Evolutionary conservation across 2,329 filamentous ascomycete species (phyloP), one percentile per base, ranked within the genome.

Genomic region (Aspergillus sp.): DNA sequence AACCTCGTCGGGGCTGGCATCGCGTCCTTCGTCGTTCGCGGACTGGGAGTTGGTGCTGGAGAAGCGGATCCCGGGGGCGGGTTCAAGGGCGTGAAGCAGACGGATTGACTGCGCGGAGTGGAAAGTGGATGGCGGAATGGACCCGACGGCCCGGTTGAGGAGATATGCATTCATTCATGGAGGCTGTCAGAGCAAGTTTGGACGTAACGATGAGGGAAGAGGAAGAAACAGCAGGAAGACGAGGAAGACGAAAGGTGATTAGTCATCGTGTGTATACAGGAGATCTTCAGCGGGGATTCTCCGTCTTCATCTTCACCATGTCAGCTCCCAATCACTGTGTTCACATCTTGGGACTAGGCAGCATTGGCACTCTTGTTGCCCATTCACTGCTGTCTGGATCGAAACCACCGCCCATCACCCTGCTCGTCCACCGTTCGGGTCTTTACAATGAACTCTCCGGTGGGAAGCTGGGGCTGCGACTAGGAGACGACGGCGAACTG

Each of bases 111-210:
- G 83, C 17, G 85, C 82, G 63, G 84, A 81, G 66, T 87, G 83
- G 65, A 96, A 85, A 47, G 81, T 80, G 65, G 84, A 82, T 49
- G 86, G 84, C 63, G 80, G 77, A 59, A 91, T 75, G 68, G 83
- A 83, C 76, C 91, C 90, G 61, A 87, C 81, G 72, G 89, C 87
- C 77, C 91, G 87, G 72, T 90, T 86, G 74, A 95, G 81, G 60
- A 96, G 80, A 73, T 88, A 86, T 71, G 85, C 80, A 85, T 89
- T 88, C 87, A 91, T 93, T 80, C 86, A 89, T 87, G 12, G 15
- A 7, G 13, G 12, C 34, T 15, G 34, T n/a, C 34, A 37, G 15
- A 1, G 6, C 5, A 37, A n/a, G 0, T 15, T 37, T 7, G 13
- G 15, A 37, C 12, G 34, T 6, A 13, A 12, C 4, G 11, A 34